Evolutionary conservation across 2,329 filamentous ascomycete species (phyloP).

Genomic region (Trichoderma brevicompactum): DNA sequence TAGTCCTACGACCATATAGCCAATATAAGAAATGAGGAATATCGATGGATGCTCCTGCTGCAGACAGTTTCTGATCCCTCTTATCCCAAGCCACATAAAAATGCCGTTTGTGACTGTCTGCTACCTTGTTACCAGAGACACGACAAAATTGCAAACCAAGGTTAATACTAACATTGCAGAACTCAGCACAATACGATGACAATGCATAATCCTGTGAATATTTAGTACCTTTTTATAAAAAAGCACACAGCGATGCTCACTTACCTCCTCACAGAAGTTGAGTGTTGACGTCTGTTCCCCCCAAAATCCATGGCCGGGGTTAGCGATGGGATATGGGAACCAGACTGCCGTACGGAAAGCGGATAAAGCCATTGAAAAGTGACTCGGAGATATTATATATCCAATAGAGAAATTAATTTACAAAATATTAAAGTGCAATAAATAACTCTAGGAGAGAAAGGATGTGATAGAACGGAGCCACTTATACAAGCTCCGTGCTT

Average conservation of each 20-base stretch:
- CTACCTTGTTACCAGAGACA: constrained; percentile 32
- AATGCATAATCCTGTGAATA: constrained; percentile 63
- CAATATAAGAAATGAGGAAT: constrained; percentile 67
- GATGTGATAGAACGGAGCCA: background rate
- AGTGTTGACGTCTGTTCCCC: constrained; percentile 71
- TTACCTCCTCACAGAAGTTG: constrained; percentile 81
- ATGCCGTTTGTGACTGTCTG: constrained; percentile 79
- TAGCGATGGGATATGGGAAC: constrained; percentile 15
- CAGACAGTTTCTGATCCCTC: constrained; percentile 75
- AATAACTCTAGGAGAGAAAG: background rate
- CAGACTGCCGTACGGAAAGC: constrained; percentile 6
- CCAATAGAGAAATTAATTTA: background rate
- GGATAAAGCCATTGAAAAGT: constrained; percentile 12
- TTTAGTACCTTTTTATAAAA: background rate
- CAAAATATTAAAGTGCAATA: no score
- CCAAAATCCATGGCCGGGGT: constrained; percentile 54
- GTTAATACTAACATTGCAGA: constrained; percentile 61
- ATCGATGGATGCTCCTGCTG: constrained; percentile 74
- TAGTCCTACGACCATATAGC: constrained; percentile 58
- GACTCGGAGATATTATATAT: background rate
- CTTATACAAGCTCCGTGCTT: constrained; percentile 2
- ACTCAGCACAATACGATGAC: constrained; percentile 75
- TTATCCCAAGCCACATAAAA: constrained; percentile 77
- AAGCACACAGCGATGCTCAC: constrained; percentile 27
- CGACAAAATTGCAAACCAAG: background rate